Evolutionary conservation across 805 yeast genomes (phyloP).

Genomic region (Zygosaccharomyces bisporus): DNA sequence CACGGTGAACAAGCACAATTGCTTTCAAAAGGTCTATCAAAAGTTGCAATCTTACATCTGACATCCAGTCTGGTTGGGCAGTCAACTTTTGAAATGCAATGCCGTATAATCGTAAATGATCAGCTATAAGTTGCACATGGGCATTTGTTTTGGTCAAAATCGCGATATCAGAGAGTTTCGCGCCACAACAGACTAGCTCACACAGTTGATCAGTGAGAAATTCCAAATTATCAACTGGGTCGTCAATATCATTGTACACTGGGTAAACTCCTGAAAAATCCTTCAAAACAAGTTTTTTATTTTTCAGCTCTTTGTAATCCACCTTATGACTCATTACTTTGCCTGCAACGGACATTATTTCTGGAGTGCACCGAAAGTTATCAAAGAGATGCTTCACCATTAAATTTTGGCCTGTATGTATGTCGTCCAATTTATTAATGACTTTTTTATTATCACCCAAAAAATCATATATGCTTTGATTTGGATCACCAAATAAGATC

Average conservation of each 20-base stretch:
- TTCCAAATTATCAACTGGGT: conserved; percentile 23
- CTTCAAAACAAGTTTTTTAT: conserved; percentile 17
- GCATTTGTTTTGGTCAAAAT: conserved; percentile 51
- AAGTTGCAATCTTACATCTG: conserved; percentile 36
- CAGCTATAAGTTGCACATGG: conserved; percentile 42
- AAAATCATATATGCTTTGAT: conserved; percentile 68
- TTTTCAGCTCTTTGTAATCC: not conserved
- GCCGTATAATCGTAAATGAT: conserved; percentile 40
- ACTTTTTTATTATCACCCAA: conserved; percentile 48
- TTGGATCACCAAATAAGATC: conserved; percentile 66
- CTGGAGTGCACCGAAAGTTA: conserved; percentile 61
- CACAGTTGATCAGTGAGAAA: conserved; percentile 24
- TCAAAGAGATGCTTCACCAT: conserved; percentile 42
- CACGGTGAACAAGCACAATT: conserved; percentile 14
- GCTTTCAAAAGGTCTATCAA: conserved; percentile 50
- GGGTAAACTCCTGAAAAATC: conserved; percentile 20
- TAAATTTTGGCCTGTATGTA: conserved; percentile 15
- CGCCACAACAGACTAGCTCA: conserved; percentile 25
- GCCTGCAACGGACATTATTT: conserved; percentile 46
- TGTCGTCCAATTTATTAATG: conserved; percentile 25
- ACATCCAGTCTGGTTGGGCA: conserved; percentile 50
- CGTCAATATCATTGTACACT: conserved; percentile 9
- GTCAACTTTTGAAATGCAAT: conserved; percentile 44
- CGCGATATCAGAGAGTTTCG: conserved; percentile 43
- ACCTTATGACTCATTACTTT: conserved; percentile 11